Evolutionary conservation across 1,139 yeast genomes (phyloP).

Genomic region (Spencermartinsiella ligniputridi): DNA sequence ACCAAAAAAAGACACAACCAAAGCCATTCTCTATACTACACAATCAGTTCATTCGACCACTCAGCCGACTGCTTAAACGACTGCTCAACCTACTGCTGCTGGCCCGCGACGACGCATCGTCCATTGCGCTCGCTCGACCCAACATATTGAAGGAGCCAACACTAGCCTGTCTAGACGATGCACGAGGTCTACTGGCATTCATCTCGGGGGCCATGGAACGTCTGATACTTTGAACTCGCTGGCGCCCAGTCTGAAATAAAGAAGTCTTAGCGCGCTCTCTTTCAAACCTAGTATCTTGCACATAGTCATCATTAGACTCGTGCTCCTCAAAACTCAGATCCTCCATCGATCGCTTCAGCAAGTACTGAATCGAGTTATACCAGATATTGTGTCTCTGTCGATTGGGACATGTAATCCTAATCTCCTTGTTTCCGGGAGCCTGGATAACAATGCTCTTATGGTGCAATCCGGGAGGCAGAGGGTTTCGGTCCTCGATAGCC

Average conservation of each 20-base stretch:
- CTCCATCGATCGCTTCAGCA: conserved; percentile 64
- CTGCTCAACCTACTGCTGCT: conserved; percentile 2
- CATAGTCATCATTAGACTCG: conserved; percentile 20
- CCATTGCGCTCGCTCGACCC: conserved; percentile 2
- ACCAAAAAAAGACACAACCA: no score
- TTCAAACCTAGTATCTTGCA: conserved; percentile 20
- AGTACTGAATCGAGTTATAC: conserved; percentile 78
- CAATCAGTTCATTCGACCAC: not conserved
- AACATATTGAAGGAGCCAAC: conserved; percentile 1
- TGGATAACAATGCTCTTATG: conserved; percentile 78
- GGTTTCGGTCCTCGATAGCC: conserved; percentile 79
- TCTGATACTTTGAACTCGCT: conserved; percentile 24
- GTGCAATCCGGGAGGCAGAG: conserved; percentile 84
- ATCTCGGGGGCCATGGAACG: conserved; percentile 31
- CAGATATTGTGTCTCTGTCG: conserved; percentile 88
- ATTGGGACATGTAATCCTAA: conserved; percentile 83
- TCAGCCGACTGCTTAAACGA: conserved; percentile 1
- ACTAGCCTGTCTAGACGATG: conserved; percentile 5
- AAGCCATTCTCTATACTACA: not conserved
- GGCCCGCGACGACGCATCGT: not conserved
- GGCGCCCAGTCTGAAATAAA: conserved; percentile 14
- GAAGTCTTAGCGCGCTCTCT: conserved; percentile 21
- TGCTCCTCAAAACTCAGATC: conserved; percentile 48
- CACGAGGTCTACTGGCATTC: conserved; percentile 15
- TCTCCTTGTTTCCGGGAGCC: conserved; percentile 54